A percentile compares a stretch with the other conserved stretches of the same genome.
These are phyloP conservation scores for Chondrostereum purpureum DNA, from an alignment of 1,284 basidiomycete genomes.

Conservation along the genomic window DNA sequence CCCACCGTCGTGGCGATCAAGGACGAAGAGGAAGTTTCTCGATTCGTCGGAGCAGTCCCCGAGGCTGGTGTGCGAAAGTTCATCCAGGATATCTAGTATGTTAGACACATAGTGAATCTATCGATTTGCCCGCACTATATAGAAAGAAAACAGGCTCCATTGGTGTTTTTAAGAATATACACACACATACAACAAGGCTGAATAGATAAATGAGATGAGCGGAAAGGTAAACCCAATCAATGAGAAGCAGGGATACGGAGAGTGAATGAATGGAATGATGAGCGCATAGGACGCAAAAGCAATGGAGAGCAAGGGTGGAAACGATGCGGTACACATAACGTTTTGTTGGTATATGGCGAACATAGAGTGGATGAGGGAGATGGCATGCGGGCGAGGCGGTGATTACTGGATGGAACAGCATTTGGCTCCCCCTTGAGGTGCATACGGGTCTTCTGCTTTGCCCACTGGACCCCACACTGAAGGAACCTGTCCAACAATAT, in stretches of 20 bases:
- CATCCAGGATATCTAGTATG: not conserved
- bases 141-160: no score
- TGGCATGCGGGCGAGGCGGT: no score
- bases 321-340: no score
- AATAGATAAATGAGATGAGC: not conserved
- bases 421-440: slow-evolving; percentile 40
- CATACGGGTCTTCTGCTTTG: slow-evolving; percentile 86
- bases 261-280: no score
- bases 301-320: no score
- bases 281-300: no score
- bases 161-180: not conserved
- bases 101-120: not conserved
- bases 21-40: slow-evolving; percentile 44
- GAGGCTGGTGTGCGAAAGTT: slow-evolving; percentile 44
- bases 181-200: not conserved
- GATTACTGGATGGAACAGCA: slow-evolving; percentile 7
- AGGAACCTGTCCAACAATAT: slow-evolving; percentile 52
- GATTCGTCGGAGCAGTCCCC: slow-evolving; percentile 58
- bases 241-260: no score
- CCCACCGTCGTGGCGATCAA: slow-evolving; percentile 71
- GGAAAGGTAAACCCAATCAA: not conserved
- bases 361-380: no score
- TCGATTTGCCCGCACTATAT: no score
- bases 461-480: slow-evolving; percentile 91
- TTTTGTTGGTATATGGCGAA: no score